phyloP scores from a whole-genome alignment of 768 basidiomycete species.

The Amanita rubescens region DNA sequence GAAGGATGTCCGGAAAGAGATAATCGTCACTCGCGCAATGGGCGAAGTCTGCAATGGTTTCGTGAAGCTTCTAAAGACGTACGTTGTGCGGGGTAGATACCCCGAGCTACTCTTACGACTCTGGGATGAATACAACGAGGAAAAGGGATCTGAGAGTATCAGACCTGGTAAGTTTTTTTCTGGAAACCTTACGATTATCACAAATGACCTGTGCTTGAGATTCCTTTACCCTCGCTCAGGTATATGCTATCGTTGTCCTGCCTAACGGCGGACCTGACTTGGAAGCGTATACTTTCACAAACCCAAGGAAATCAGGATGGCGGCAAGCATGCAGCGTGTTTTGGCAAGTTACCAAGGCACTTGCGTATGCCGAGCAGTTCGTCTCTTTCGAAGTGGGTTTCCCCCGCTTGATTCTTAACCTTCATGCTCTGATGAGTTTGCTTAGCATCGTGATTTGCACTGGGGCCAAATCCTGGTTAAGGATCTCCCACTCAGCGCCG shows the following conservation, averaged over 20 bases:
- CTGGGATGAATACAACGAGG: conserved; percentile 80
- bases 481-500: conserved; percentile 27
- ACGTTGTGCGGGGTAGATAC: conserved; percentile 82
- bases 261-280: conserved; percentile 89
- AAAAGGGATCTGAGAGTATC: conserved; percentile 76
- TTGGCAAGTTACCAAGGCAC: conserved; percentile 79
- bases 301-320: conserved; percentile 61
- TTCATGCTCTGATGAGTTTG: background rate
- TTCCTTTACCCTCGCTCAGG: conserved; percentile 65
- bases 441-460: conserved; percentile 96
- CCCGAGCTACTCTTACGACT: conserved; percentile 67
- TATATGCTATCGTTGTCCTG: conserved; percentile 85
- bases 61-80: conserved; percentile 72
- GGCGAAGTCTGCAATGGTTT: conserved; percentile 74
- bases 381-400: conserved; percentile 79
- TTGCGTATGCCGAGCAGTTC: conserved; percentile 73
- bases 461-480: conserved; percentile 94
- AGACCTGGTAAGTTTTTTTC: conserved; percentile 57
- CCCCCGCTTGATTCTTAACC: background rate
- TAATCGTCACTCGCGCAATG: conserved; percentile 69
- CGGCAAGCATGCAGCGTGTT: conserved; percentile 82
- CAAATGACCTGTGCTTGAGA: conserved; percentile 35
- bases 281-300: conserved; percentile 71
- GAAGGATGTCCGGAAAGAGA: conserved; percentile 73
- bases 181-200: background rate